A percentile compares a stretch with the other conserved stretches of the same genome.
Evolutionary conservation across 106 monocot species (phyloP).

Genomic region (Gastrodia elata): DNA sequence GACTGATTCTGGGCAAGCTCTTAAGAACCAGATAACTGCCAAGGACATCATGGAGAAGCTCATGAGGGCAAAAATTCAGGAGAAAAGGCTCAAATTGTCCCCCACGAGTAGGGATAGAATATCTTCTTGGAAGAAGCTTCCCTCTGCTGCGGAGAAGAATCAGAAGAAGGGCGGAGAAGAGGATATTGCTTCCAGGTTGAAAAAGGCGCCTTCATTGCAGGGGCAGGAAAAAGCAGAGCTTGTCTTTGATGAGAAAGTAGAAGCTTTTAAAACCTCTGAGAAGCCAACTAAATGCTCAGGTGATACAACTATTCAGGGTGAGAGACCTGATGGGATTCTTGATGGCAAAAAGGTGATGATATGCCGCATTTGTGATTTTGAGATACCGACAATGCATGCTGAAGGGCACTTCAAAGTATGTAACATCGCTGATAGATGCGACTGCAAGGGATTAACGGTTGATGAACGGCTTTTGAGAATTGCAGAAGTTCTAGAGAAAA

Average conservation of each 20-base stretch:
- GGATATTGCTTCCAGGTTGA: neutral
- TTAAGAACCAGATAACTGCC: constrained; percentile 30
- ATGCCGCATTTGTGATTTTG: constrained; percentile 90
- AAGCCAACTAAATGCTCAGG: constrained; percentile 11
- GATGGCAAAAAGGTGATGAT: constrained; percentile 62
- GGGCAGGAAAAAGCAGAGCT: constrained; percentile 20
- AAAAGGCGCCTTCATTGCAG: constrained; percentile 12
- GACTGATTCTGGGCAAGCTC: constrained; percentile 17
- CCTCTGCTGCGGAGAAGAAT: constrained; percentile 68
- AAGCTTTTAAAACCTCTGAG: constrained; percentile 3
- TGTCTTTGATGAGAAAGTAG: constrained; percentile 10
- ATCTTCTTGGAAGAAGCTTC: constrained; percentile 95
- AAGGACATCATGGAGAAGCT: constrained; percentile 53
- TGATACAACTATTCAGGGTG: neutral
- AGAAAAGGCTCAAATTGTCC: constrained; percentile 31
- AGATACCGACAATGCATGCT: constrained; percentile 73
- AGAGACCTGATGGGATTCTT: neutral
- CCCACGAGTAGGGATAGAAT: constrained; percentile 53
- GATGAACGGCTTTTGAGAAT: constrained; percentile 68
- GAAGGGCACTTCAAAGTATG: constrained; percentile 82
- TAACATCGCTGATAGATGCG: constrained; percentile 79
- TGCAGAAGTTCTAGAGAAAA: constrained; percentile 65
- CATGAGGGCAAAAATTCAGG: constrained; percentile 33
- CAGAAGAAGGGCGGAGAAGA: constrained; percentile 24
- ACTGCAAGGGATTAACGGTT: constrained; percentile 63